These are phyloP conservation scores for Phanerodontia chrysosporium DNA, from an alignment of 768 basidiomycete species.

Conservation along the genomic window DNA sequence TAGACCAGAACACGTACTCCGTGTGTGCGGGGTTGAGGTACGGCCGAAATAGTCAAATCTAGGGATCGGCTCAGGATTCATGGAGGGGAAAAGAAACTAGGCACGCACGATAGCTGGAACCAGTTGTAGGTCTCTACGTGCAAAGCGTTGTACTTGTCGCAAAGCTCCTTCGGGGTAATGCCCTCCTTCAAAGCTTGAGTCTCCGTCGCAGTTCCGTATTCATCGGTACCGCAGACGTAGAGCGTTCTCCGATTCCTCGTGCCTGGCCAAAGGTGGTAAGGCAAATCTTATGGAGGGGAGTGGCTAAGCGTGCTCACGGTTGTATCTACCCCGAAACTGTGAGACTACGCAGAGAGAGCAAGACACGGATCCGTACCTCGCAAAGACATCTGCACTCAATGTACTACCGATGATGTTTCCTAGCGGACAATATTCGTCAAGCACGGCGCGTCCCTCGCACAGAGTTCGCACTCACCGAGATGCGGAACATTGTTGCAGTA, in stretches of 20 bases:
- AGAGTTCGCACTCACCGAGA: conserved; percentile 54
- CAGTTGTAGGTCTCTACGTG: conserved; percentile 94
- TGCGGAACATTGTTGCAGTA: conserved; percentile 98
- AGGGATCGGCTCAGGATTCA: neutral
- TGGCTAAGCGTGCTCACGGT: conserved; percentile 12
- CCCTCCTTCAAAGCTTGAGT: conserved; percentile 92
- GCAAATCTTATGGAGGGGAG: conserved; percentile 18
- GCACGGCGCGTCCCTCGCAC: conserved; percentile 7
- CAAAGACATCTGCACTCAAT: conserved; percentile 95
- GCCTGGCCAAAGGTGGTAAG: conserved; percentile 25
- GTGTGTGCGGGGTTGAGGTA: conserved; percentile 90
- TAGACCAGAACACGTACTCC: conserved; percentile 47
- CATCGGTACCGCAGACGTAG: conserved; percentile 97
- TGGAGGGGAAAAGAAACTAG: neutral
- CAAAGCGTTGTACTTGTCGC: conserved; percentile 85
- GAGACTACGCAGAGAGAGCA: neutral
- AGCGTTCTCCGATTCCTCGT: conserved; percentile 86
- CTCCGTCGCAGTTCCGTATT: conserved; percentile 99
- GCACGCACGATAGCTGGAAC: conserved; percentile 87
- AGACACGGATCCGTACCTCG: conserved; percentile 57
- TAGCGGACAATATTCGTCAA: conserved; percentile 18
- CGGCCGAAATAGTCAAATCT: conserved; percentile 97
- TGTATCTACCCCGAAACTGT: conserved; percentile 5
- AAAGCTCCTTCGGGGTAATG: conserved; percentile 72
- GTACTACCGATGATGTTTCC: conserved; percentile 95